Base-by-base conservation (phyloP, 495 filamentous ascomycete species). In the Podospora comata region DNA sequence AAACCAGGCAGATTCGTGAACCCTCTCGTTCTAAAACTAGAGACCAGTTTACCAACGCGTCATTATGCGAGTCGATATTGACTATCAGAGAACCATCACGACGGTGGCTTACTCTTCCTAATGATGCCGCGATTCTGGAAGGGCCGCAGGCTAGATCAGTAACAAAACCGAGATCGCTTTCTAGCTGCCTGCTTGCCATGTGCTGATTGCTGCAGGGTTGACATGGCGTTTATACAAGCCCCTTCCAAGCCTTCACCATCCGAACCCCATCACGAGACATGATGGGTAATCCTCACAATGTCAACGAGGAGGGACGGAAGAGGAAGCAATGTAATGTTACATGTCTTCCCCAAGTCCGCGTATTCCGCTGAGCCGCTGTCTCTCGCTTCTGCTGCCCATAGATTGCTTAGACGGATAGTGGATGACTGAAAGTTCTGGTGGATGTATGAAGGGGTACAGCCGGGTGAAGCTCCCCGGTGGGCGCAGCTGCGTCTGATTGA, bases 241-340 rank as follows among this genome's bases (percentile, higher is more conserved):
- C 18, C 55, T 15, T 58, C 13, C n/a, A 26, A 18, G n/a, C 13
- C 55, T 23, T 26, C 23, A 23, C 23, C 55, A 58, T 58, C 23
- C 15, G 15, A 48, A 3, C 9, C 39, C 7, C 0, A 23, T 58
- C 55, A 58, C n/a, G 23, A 58, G 55, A 48, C 39, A 16, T 3
- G 13, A 11, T 48, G 39, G 39, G n/a, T 58, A 58, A 4, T 23
- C 55, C n/a, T 58, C 23, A 15, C 11, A n/a, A 2, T 18, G 55
- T 58, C 23, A 11, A 18, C 15, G 9, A 48, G 39, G 39, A 48
- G 39, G 55, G 55, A 58, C 55, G n/a, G 55, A 58, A 19, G 23
- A 23, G 55, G 23, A 19, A 58, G n/a, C 39, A 48, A 58, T 58
- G 55, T 58, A 58, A 58, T 58, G 55, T 58, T 58, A 58, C 55